Percentiles rank a stretch among this genome's conserved stretches.
Conservation (phyloP, 495 filamentous ascomycete genomes). For the Cryomyces minteri region DNA sequence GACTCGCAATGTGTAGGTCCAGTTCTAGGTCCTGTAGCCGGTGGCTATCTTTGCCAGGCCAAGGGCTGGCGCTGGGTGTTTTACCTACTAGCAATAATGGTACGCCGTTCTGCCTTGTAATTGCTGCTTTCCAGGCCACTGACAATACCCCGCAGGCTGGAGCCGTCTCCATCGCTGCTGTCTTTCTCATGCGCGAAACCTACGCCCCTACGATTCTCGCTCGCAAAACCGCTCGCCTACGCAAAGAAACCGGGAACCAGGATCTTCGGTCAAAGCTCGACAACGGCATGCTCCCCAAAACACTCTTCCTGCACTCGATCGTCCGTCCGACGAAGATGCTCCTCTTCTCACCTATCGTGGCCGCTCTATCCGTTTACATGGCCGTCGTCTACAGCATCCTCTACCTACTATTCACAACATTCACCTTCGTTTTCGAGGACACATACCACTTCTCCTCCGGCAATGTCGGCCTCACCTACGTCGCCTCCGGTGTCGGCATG, state of each 20-base stretch:
- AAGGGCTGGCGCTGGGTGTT: conserved; percentile 18
- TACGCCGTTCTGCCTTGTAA: not conserved
- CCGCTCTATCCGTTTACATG: conserved; percentile 52
- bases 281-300: conserved; percentile 10
- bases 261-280: conserved; percentile 18
- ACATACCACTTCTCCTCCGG: conserved; percentile 26
- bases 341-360: conserved; percentile 37
- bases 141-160: conserved; percentile 8
- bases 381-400: conserved; percentile 58
- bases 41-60: conserved; percentile 18
- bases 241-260: conserved; percentile 14
- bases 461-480: conserved; percentile 15
- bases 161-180: conserved; percentile 4
- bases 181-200: conserved; percentile 14
- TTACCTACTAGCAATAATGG: conserved; percentile 4
- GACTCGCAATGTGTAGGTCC: conserved; percentile 3
- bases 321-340: conserved; percentile 33
- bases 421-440: conserved; percentile 37
- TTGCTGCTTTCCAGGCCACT: not conserved
- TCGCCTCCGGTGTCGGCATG: conserved; percentile 15
- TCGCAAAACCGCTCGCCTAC: conserved; percentile 13
- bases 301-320: conserved; percentile 26
- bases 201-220: conserved; percentile 13
- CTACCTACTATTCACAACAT: conserved; percentile 68
- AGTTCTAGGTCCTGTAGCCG: conserved; percentile 23